Conservation (phyloP, 2,329 filamentous ascomycete species). For the Mycosphaerella sp. region DNA sequence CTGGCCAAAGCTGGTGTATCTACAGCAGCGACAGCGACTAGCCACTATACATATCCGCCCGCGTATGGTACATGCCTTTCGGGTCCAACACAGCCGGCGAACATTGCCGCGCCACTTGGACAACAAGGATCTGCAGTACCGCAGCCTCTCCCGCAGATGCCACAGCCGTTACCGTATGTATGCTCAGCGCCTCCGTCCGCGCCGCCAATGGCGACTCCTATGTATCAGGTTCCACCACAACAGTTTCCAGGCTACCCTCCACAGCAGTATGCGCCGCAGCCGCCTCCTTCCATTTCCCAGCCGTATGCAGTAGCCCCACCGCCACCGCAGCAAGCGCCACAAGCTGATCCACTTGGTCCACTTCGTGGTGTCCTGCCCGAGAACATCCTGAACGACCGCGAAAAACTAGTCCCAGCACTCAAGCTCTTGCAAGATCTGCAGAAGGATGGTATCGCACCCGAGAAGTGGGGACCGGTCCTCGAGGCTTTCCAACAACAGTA, state of each 20-base stretch:
- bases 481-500: conserved; percentile 42
- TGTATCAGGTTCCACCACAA: conserved; percentile 19
- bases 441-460: conserved; percentile 68
- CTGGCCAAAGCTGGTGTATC: conserved; percentile 28
- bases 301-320: conserved; percentile 45
- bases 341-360: conserved; percentile 27
- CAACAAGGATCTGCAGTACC: conserved; percentile 18
- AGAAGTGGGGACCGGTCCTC: conserved; percentile 62
- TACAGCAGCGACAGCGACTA: conserved; percentile 21
- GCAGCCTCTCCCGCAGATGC: conserved; percentile 5
- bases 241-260: conserved; percentile 23
- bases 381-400: conserved; percentile 35
- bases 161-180: conserved; percentile 14
- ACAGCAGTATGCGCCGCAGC: conserved; percentile 27
- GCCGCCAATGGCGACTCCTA: conserved; percentile 13
- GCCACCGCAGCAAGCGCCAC: conserved; percentile 49
- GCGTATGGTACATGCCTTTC: too few species aligned
- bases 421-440: conserved; percentile 68
- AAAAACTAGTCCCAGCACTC: conserved; percentile 62
- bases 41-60: conserved; percentile 17
- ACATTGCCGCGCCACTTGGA: conserved; percentile 27
- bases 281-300: conserved; percentile 33
- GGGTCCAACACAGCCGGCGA: too few species aligned
- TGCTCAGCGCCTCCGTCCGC: conserved; percentile 19
- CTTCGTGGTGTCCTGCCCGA: conserved; percentile 33